phyloP scores from a whole-genome alignment of 257 asterid genomes.

The Solanum gandarillasii region DNA sequence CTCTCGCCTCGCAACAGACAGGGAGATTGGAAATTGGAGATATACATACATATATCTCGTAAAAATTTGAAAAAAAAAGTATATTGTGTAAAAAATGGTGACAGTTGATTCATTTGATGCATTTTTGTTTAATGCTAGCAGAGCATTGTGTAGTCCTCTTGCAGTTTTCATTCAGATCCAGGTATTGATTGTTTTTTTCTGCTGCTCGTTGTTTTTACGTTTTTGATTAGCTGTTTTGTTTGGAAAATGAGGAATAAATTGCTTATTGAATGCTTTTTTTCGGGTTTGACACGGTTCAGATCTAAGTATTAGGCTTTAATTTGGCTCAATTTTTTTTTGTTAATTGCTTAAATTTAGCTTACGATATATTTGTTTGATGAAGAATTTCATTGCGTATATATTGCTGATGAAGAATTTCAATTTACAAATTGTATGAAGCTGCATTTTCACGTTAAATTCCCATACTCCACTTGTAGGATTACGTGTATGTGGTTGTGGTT shows the following conservation, averaged over 20 bases:
- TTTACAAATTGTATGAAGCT: neutral
- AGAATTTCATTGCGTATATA: neutral
- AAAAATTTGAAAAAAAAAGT: neutral
- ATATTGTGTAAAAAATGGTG: slow-evolving; percentile 23
- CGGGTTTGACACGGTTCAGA: neutral
- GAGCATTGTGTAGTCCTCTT: slow-evolving; percentile 56
- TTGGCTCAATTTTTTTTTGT: neutral
- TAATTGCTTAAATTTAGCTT: neutral
- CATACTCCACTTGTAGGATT: neutral
- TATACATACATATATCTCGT: neutral
- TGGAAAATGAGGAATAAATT: neutral
- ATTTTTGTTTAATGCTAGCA: slow-evolving; percentile 60
- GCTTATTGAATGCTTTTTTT: neutral
- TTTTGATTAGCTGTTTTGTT: neutral
- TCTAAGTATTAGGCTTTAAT: neutral
- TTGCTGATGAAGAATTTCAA: neutral
- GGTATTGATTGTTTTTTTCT: slow-evolving; percentile 20
- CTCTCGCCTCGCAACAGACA: neutral
- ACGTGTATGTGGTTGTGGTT: neutral
- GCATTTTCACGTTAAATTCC: neutral
- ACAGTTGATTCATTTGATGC: slow-evolving; percentile 50
- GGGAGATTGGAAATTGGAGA: neutral
- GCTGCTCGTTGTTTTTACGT: neutral
- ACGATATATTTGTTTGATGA: neutral
- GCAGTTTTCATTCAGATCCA: slow-evolving; percentile 87